These are phyloP conservation scores for Patellifolia procumbens DNA, from an alignment of 179 eudicot species.

Conservation along the genomic window DNA sequence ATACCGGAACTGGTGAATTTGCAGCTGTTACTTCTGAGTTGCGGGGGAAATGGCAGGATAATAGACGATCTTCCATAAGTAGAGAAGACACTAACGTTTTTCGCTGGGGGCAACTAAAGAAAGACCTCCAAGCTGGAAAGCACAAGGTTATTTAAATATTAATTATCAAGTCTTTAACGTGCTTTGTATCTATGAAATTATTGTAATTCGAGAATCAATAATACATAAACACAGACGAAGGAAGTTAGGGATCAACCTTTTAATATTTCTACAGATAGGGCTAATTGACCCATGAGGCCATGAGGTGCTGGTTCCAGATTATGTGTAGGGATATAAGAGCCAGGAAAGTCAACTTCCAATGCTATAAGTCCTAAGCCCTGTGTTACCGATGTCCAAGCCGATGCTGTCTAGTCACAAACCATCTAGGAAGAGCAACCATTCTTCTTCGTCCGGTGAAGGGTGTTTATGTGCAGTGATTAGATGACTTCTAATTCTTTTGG, in stretches of 20 bases:
- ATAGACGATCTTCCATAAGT: constrained; percentile 50
- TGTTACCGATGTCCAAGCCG: neutral
- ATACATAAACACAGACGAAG: neutral
- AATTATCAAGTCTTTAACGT: neutral
- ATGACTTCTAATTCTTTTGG: neutral
- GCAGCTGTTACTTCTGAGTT: constrained; percentile 77
- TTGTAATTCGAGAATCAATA: neutral
- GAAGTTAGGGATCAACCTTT: neutral
- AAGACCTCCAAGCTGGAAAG: constrained; percentile 63
- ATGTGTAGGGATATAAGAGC: neutral
- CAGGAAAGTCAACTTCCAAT: neutral
- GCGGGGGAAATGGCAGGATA: constrained; percentile 80
- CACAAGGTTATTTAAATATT: constrained; percentile 55
- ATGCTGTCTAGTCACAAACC: neutral
- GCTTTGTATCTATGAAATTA: neutral
- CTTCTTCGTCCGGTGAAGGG: neutral
- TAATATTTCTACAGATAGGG: neutral
- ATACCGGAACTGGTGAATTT: constrained; percentile 14
- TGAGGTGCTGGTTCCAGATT: constrained; percentile 3
- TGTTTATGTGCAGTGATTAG: neutral
- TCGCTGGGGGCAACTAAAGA: constrained; percentile 84
- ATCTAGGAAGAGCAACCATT: neutral
- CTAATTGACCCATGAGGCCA: neutral
- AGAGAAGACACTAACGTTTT: constrained; percentile 55
- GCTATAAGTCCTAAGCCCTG: neutral